Conservation (phyloP, 1,284 basidiomycete species). For the Pascua sp. region DNA sequence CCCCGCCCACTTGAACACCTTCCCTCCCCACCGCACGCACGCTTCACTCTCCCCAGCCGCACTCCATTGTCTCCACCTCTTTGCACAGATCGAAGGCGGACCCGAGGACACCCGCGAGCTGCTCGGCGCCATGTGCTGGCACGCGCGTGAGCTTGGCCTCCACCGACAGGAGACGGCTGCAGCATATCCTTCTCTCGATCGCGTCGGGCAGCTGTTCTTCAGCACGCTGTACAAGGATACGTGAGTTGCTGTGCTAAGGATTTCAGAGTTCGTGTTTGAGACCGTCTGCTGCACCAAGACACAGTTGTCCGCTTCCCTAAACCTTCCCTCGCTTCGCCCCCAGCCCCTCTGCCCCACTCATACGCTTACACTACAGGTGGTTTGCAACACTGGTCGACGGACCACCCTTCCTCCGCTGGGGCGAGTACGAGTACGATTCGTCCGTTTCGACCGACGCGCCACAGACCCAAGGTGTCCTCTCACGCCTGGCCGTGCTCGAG, state of each 20-base stretch:
- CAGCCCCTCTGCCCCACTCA: not conserved
- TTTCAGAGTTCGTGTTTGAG: too few relatives aligned
- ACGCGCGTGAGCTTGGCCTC: slow-evolving; percentile 26
- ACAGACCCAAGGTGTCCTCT: slow-evolving; percentile 17
- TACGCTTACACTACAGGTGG: slow-evolving; percentile 13
- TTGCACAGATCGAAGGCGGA: slow-evolving; percentile 22
- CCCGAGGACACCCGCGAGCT: slow-evolving; percentile 24
- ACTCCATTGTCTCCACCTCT: slow-evolving; percentile 26
- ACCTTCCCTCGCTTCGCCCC: not conserved
- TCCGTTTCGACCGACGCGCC: slow-evolving; percentile 18
- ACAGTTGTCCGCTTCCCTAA: not conserved
- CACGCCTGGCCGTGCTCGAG: slow-evolving; percentile 18
- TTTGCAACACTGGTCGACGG: slow-evolving; percentile 17
- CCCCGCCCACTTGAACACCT: too few relatives aligned
- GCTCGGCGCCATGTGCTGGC: slow-evolving; percentile 29
- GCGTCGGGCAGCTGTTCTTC: slow-evolving; percentile 24
- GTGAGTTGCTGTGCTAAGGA: slow-evolving; percentile 15
- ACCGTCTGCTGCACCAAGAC: too few relatives aligned
- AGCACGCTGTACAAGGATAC: slow-evolving; percentile 29
- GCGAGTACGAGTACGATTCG: slow-evolving; percentile 23
- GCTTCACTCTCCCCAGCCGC: slow-evolving; percentile 14
- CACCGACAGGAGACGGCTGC: slow-evolving; percentile 24
- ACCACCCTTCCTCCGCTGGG: slow-evolving; percentile 15
- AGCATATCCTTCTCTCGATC: slow-evolving; percentile 21
- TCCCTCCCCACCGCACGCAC: too few relatives aligned